Evolutionary conservation across 2,329 filamentous ascomycete genomes (phyloP).

Genomic region (Didymella pinodella): DNA sequence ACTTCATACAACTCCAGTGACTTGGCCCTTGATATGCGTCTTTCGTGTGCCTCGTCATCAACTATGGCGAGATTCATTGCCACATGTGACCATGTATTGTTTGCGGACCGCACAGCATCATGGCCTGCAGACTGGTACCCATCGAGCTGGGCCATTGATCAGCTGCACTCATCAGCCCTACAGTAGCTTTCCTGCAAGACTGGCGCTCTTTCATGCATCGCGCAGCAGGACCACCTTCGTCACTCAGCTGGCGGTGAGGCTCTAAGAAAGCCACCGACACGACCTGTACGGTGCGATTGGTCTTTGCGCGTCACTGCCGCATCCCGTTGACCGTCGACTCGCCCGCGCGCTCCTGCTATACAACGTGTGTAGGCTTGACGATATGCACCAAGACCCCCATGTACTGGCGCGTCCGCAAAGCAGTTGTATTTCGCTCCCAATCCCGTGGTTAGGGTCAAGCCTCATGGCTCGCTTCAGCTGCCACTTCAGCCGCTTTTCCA

Average conservation of each 20-base stretch:
- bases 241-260: slow-evolving; percentile 13
- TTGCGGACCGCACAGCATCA: neutral
- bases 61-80: neutral
- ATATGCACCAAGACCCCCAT: neutral
- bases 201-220: neutral
- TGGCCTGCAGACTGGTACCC: neutral
- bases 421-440: slow-evolving; percentile 8
- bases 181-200: slow-evolving; percentile 6
- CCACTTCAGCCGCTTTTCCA: slow-evolving; percentile 11
- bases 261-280: slow-evolving; percentile 3
- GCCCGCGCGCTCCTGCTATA: slow-evolving; percentile 5
- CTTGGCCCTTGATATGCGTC: neutral
- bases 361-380: slow-evolving; percentile 1
- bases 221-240: neutral
- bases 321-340: slow-evolving; percentile 7
- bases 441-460: slow-evolving; percentile 12
- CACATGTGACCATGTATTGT: slow-evolving; percentile 7
- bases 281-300: neutral
- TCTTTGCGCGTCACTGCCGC: neutral
- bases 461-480: slow-evolving; percentile 21
- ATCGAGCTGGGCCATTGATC: slow-evolving; percentile 1
- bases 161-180: neutral
- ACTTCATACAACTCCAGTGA: neutral
- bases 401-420: slow-evolving; percentile 10
- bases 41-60: slow-evolving; percentile 1